Percentiles rank a stretch among this genome's conserved stretches.
phyloP scores from a whole-genome alignment of 495 filamentous ascomycete species.

The Aspergillus saccharolyticus region DNA sequence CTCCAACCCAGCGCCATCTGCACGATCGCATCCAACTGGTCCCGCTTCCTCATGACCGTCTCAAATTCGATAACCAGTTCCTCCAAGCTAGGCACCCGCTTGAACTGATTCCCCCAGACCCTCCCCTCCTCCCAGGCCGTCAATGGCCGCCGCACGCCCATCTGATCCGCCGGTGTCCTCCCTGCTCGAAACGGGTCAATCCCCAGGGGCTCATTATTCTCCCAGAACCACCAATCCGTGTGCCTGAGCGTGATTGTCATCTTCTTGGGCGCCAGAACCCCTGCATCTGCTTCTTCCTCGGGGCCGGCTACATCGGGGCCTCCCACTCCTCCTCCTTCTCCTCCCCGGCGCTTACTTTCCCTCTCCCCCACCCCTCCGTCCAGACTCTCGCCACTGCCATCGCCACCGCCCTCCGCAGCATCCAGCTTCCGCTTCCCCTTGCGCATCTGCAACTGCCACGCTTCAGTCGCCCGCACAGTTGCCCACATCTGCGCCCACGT shows the following conservation, averaged over 20 bases:
- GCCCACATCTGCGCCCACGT: not conserved
- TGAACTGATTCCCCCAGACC: slow-evolving; percentile 3
- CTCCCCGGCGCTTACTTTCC: not conserved
- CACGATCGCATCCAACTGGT: slow-evolving; percentile 1
- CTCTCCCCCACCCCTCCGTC: too few species aligned
- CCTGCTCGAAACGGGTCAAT: not conserved
- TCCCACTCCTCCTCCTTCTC: too few species aligned
- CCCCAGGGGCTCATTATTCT: not conserved
- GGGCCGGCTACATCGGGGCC: not conserved
- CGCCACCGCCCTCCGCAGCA: not conserved
- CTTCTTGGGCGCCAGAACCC: not conserved
- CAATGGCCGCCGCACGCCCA: not conserved
- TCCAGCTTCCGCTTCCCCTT: not conserved
- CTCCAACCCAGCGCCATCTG: not conserved
- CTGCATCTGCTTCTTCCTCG: not conserved
- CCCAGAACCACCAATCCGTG: slow-evolving; percentile 4
- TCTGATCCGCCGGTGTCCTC: not conserved
- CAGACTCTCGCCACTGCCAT: not conserved
- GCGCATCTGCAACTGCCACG: not conserved
- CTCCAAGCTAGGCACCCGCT: not conserved
- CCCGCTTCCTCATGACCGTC: not conserved
- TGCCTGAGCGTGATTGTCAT: not conserved
- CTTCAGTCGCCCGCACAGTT: not conserved
- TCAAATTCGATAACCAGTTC: not conserved
- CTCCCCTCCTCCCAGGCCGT: not conserved